Evolutionary conservation across 345 rosid genomes (phyloP).

Genomic region (Lagerstroemia speciosa): DNA sequence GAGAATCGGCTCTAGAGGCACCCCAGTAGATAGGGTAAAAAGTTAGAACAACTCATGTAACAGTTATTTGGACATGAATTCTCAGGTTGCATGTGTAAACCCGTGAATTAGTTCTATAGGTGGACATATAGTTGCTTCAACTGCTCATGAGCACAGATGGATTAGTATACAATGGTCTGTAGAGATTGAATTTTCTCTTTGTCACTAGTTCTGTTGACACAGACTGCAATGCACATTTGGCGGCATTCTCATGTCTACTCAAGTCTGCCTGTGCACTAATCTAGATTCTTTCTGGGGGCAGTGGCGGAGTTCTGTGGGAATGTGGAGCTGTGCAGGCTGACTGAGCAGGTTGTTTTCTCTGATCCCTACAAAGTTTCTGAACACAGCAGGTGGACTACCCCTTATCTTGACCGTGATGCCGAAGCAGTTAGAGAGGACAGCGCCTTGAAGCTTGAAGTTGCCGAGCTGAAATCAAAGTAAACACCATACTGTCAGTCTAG

Average conservation of each 20-base stretch:
- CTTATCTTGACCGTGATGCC: constrained; percentile 76
- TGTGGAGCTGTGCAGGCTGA: constrained; percentile 85
- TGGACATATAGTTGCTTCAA: too few species aligned
- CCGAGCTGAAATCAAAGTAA: constrained; percentile 85
- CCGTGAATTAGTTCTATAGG: too few species aligned
- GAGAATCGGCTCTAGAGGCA: too few species aligned
- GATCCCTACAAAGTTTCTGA: constrained; percentile 79
- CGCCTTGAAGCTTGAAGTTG: constrained; percentile 61
- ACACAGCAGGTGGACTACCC: constrained; percentile 72
- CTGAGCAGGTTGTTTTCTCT: constrained; percentile 92
- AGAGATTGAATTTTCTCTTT: not conserved
- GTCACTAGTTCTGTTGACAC: not conserved
- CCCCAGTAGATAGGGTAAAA: too few species aligned
- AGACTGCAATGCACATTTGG: not conserved
- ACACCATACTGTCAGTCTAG: not conserved
- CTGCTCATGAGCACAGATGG: not conserved
- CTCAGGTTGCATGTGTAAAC: too few species aligned
- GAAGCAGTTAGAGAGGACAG: constrained; percentile 70
- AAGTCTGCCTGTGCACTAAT: not conserved
- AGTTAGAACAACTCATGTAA: too few species aligned
- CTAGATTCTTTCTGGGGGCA: not conserved
- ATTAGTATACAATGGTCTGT: not conserved
- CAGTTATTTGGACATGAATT: too few species aligned
- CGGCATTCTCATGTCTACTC: not conserved
- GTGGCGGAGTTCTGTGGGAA: constrained; percentile 51